Base-by-base conservation (phyloP, 169 alveolate species). In the Eimeria tenella region DNA sequence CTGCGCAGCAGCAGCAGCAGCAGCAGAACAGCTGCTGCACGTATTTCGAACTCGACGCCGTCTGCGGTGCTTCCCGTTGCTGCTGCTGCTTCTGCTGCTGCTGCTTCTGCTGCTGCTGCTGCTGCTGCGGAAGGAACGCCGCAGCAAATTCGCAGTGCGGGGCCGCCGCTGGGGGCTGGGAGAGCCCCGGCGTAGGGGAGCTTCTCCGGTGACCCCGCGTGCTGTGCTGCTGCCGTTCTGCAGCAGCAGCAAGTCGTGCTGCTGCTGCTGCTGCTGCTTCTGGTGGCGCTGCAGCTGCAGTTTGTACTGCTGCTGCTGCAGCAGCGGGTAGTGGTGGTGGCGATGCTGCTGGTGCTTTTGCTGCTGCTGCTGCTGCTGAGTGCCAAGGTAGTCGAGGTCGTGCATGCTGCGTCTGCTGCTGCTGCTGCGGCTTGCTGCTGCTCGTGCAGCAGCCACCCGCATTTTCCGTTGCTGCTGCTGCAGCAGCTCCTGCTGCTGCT, bases 341-440 rank as follows among this genome's bases (percentile, higher is more conserved):
- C 42, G 42, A 31, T 31, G 42, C 42, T 31, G 42, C 42, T 31
- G 42, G 42, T 31, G 42, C 42, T 31, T 31, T 31, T 31, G 42
- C 42, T 17, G 68, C 19, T 58, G 68, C 68, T 58, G 68, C 68
- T 13, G 68, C 68, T 58, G 68, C 19, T 10, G 11, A 3, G 11
- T 10, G 21, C 21, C 19, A 17, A 58, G 68, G 68, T 58, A 10
- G 68, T 58, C 11, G 68, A 3, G 21, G 68, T 58, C 21, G 19
- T 58, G 68, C 11, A 10, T 58, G 68, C 68, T 10, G 21, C 68
- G 68, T 10, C 11, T 58, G 68, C 68, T 58, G 68, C 68, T 58
- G 68, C 68, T 58, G 68, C 68, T 58, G 68, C 68, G 68, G 68
- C 19, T 58, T 58, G 68, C 68, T 58, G 68, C 68, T 58, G 68